Evolutionary conservation across 805 yeast genomes (phyloP), one percentile per base, ranked within the genome.

Genomic region (Nakazawaea wyomingensis): DNA sequence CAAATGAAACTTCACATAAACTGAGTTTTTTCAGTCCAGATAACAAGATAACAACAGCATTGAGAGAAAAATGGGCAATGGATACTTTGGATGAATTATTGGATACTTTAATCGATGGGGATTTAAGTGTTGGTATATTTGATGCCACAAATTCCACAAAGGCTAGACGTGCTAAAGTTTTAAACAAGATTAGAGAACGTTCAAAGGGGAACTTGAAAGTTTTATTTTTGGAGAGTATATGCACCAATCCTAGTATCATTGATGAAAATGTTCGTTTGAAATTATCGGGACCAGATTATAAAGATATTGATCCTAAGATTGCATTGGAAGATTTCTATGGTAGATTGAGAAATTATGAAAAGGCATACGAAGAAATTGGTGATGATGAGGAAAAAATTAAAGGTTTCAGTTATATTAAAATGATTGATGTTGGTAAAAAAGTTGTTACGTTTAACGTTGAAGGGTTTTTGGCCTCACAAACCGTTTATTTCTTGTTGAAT

Each of bases 41-140:
- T 42, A 88, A 93, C 60, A 62, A 69, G 32, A 66, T 75, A 11
- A 78, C 83, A 14, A 77, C 77, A 3, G 68, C 71, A 26, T 66
- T 88, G 35, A 75, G 98, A 48, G 97, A 91, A 55, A 76, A 84
- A 60, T 93, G 98, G 98, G 99, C 99, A 0, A 81, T 84, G 79
- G 96, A 91, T 50, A 91, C 99, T 0, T 66, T 91, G 45, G 91
- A 88, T 47, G 85, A 83, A 54, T 64, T 91, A 43, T 66, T 91
- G 28, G 91, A 90, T 52, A 90, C 86, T 62, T 74, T 93, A 4
- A 59, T 89, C 37, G 72, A 77, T 11, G 95, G 88, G 0, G 78
- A 81, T 26, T 98, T 98, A 2, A 80, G 90, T 5, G 96, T 91
- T 7, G 99, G 97, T 2, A 87, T 91, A 8, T 84, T 85, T 59